Evolutionary conservation across 192 early-diverging fungal genomes (phyloP).

Genomic region (Entomortierella parvispora): DNA sequence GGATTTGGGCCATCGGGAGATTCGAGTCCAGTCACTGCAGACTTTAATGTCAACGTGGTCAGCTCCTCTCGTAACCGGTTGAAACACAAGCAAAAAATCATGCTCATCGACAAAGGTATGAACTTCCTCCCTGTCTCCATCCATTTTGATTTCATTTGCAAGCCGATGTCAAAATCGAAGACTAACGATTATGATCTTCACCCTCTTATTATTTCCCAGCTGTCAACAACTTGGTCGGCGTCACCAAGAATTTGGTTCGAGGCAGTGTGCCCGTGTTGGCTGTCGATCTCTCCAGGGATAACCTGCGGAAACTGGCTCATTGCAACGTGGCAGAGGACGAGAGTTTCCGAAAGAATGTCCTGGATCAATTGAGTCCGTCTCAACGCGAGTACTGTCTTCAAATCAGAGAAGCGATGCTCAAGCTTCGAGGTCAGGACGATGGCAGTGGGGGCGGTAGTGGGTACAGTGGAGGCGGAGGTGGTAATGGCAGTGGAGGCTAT

Average conservation of each 20-base stretch:
- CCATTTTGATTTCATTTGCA: conserved; percentile 33
- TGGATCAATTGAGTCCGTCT: conserved; percentile 52
- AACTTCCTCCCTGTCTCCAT: not conserved
- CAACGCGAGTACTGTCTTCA: conserved; percentile 58
- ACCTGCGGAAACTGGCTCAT: conserved; percentile 63
- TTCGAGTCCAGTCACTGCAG: conserved; percentile 28
- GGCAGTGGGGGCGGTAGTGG: not conserved
- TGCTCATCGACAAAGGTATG: conserved; percentile 67
- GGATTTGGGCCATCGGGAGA: conserved; percentile 51
- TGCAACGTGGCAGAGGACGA: conserved; percentile 71
- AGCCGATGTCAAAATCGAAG: conserved; percentile 34
- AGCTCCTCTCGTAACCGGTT: conserved; percentile 58
- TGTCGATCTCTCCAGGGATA: conserved; percentile 68
- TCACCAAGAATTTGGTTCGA: conserved; percentile 62
- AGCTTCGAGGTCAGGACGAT: conserved; percentile 57
- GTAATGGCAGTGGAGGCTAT: conserved; percentile 10
- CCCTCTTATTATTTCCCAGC: conserved; percentile 49
- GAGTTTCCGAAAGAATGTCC: conserved; percentile 65
- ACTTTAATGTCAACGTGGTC: conserved; percentile 60
- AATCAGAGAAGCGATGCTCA: conserved; percentile 53
- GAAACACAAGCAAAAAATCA: conserved; percentile 67
- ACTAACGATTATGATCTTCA: conserved; percentile 47
- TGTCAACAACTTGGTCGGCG: conserved; percentile 60
- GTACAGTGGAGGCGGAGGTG: not conserved
- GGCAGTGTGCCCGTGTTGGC: conserved; percentile 69